A percentile compares a stretch with the other conserved stretches of the same genome.
Evolutionary conservation across 2,329 filamentous ascomycete species (phyloP).

Genomic region (Colletotrichum musae): DNA sequence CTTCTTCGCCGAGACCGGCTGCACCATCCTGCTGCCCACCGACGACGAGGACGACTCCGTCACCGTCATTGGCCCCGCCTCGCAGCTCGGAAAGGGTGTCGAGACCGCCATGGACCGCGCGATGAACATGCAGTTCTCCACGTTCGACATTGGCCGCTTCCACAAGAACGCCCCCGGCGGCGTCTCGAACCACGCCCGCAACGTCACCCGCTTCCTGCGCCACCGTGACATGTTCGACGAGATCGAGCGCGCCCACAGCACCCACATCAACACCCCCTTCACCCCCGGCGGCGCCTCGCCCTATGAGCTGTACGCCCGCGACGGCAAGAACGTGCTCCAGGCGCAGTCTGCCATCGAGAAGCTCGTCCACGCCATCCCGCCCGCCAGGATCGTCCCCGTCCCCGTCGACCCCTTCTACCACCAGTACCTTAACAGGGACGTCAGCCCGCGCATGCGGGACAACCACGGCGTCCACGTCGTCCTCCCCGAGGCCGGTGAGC

Average conservation of each 20-base stretch:
- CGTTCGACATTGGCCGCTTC: constrained; percentile 85
- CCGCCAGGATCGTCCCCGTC: constrained; percentile 77
- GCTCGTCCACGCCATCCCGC: constrained; percentile 81
- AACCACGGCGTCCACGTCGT: constrained; percentile 82
- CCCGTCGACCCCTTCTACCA: constrained; percentile 86
- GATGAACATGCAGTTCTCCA: constrained; percentile 86
- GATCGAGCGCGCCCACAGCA: constrained; percentile 83
- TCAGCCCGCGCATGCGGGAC: constrained; percentile 74
- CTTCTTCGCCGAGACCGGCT: constrained; percentile 92
- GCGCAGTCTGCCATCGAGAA: constrained; percentile 82
- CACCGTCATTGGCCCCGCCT: constrained; percentile 85
- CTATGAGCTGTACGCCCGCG: constrained; percentile 91
- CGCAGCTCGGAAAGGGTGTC: constrained; percentile 80
- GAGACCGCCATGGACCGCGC: constrained; percentile 92
- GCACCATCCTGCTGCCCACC: constrained; percentile 84
- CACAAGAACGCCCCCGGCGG: constrained; percentile 82
- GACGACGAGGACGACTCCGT: constrained; percentile 86
- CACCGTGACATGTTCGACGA: constrained; percentile 86
- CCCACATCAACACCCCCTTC: constrained; percentile 88
- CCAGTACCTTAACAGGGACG: constrained; percentile 76
- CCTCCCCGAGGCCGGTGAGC: constrained; percentile 74
- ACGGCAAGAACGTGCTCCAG: constrained; percentile 85
- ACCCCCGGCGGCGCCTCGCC: constrained; percentile 78
- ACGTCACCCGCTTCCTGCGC: constrained; percentile 89
- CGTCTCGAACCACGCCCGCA: constrained; percentile 83